Evolutionary conservation across 768 basidiomycete species (phyloP), one percentile per base, ranked within the genome.

Genomic region (Mycena albidolilacea): DNA sequence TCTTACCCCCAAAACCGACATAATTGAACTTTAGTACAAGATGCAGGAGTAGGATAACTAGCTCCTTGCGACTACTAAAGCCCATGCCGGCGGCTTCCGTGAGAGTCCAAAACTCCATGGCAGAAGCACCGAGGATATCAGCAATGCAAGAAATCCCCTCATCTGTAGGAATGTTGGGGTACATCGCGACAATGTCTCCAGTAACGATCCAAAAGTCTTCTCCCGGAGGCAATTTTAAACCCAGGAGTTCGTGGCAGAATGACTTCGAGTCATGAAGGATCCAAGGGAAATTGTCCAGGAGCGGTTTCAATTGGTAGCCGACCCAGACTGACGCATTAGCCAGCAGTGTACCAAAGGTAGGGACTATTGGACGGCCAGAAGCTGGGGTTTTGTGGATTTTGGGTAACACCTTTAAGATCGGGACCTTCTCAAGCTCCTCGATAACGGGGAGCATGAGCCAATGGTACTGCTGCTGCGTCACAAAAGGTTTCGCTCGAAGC

Each of bases 101-200:
- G 3, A 61, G 59, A 3, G 59, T 61, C 8, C 39, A 21, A 21
- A 61, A 61, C 39, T 3, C 3, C 59, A 61, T 61, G 3, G 14
- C 44, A 10, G 63, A 52, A 15, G 64, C 62, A 6, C 39, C 21
- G 35, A 74, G 65, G 5, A 70, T 54, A 55, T 10, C 19, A 15
- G 23, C 64, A 52, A 60, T 54, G n/a, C 41, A 39, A 21, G 59
- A 2, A 12, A 82, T 90, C 12, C 72, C 72, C 39, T 73, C 72
- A 39, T 73, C 72, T n/a, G 52, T 57, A 1, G 72, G 72, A 55
- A 70, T 73, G 50, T 69, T 46, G 6, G 46, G 46, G 15, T 46
- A 46, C 46, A 46, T 46, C 15, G 46, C 46, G 12, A 58, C 55
- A 10, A 58, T 35, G 14, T 58, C 55, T 73, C 50, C 55, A 37